Evolutionary conservation across 371 early-diverging fungal genomes (phyloP), one percentile per base, ranked within the genome.

Genomic region (Actinomucor elegans): DNA sequence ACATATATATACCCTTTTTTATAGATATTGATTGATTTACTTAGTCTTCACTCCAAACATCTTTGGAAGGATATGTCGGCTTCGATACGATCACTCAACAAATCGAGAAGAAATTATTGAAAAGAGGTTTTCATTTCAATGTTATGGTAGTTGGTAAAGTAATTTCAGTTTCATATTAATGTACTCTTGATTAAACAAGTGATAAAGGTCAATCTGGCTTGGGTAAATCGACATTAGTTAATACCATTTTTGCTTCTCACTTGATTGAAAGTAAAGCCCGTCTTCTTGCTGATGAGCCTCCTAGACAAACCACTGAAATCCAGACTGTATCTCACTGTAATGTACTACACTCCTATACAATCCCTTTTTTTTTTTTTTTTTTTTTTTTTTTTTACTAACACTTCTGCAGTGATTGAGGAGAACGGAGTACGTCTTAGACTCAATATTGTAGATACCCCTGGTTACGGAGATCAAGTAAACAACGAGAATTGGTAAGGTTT

Each of bases 211-310:
- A 97, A 86, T 90, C 94, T 51, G 99, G 99, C 20, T 81, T 99
- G 54, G 99, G 99, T 57, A 97, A 99, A 76, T 94, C 98, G 10
- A 99, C 99, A 27, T 83, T 99, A 51, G 88, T 99, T 66, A 98
- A 98, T 84, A 97, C 99, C 55, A 81, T 91, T 55, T 92, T 92
- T 71, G 85, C 92, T 34, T 83, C 89, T 23, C 93, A 93, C 52
- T 77, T 93, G 59, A 85, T 92, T 58, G 91, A 93, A 66, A 85
- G 84, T 61, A 89, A 92, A 77, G 92, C 87, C 37, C 87, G 91
- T 56, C 77, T 80, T 47, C 75, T 72, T 50, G 83, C 87, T 50
- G 82, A 84, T 63, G 91, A 91, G 63, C 81, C 87, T 43, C 79
- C 83, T 41, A 81, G 91, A 61, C 88, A 92, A 74, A 92, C 93